These are phyloP conservation scores for Candolleomyces efflorescens DNA, from an alignment of 768 basidiomycete genomes.

Conservation along the genomic window DNA sequence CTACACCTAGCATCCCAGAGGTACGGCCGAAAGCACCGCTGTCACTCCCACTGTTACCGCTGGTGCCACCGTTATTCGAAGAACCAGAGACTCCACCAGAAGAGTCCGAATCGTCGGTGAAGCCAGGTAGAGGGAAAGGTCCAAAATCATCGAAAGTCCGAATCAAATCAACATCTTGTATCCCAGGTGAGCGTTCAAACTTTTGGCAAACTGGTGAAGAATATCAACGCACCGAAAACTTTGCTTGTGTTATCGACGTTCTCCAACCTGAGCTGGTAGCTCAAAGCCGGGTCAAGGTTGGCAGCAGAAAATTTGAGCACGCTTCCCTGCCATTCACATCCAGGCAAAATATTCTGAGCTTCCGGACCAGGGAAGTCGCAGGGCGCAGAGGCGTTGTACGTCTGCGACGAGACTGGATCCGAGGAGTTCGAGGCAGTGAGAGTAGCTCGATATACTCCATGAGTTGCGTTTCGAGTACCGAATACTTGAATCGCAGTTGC, in stretches of 20 bases:
- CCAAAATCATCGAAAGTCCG: background rate
- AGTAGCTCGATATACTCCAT: conserved; percentile 4
- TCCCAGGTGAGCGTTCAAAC: background rate
- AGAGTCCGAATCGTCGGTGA: background rate
- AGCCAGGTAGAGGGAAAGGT: background rate
- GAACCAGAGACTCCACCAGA: background rate
- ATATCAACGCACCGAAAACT: background rate
- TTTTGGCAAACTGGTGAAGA: background rate
- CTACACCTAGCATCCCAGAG: background rate
- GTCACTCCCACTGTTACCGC: background rate
- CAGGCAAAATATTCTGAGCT: background rate
- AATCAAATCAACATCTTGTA: background rate
- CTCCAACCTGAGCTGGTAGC: conserved; percentile 3
- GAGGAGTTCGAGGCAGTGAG: background rate
- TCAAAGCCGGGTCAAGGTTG: background rate
- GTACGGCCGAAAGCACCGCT: background rate
- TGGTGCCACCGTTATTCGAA: too few species aligned
- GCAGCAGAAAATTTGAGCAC: conserved; percentile 4
- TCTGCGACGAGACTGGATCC: background rate
- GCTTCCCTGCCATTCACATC: conserved; percentile 7
- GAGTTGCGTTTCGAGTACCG: conserved; percentile 6
- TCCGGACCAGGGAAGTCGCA: background rate
- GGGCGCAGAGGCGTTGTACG: conserved; percentile 1
- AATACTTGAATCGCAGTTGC: conserved; percentile 7
- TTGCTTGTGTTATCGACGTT: background rate